These are phyloP conservation scores for Corymbia maculata DNA, from an alignment of 345 rosid species.

Conservation along the genomic window DNA sequence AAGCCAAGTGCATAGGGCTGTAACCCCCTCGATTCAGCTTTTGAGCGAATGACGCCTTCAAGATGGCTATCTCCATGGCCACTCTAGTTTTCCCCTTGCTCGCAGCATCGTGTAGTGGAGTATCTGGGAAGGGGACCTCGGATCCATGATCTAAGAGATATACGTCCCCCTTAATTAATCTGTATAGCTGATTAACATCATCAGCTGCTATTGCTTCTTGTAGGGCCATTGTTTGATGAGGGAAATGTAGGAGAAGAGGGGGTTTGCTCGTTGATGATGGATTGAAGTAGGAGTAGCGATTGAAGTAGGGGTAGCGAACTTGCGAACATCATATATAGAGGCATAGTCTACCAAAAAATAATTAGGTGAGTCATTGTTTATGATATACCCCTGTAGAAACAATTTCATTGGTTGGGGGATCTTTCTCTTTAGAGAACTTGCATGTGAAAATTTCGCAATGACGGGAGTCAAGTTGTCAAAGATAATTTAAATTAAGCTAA, in stretches of 20 bases:
- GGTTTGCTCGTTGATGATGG: background rate
- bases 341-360: too few relatives aligned
- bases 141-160: background rate
- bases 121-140: background rate
- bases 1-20: background rate
- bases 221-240: background rate
- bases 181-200: background rate
- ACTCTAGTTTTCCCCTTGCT: background rate
- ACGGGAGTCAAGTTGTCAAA: fast-evolving
- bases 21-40: background rate
- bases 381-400: fast-evolving
- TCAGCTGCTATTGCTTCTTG: background rate
- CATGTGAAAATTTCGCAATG: background rate
- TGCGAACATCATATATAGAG: background rate
- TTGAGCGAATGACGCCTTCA: fast-evolving
- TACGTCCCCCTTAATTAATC: background rate
- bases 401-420: too few relatives aligned
- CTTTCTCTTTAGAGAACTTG: too few relatives aligned
- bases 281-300: background rate
- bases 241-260: background rate
- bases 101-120: background rate
- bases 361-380: too few relatives aligned
- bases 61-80: background rate
- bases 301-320: background rate
- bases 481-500: too few relatives aligned